Evolutionary conservation across 306 rosid genomes (phyloP).

Genomic region (Citrullus amarus): DNA sequence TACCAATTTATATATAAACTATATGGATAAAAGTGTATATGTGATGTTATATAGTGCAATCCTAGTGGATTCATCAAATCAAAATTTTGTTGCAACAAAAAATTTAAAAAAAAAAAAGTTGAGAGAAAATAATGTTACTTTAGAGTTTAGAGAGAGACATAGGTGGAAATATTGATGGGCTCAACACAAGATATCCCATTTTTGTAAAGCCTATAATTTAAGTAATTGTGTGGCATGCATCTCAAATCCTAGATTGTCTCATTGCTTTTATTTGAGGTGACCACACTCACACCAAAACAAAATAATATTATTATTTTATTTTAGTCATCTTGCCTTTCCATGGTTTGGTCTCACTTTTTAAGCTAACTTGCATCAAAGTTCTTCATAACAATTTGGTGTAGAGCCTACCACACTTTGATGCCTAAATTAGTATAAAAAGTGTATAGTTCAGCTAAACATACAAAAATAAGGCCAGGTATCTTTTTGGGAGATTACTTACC

Average conservation of each 20-base stretch:
- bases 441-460: too few relatives aligned
- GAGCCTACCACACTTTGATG: too few relatives aligned
- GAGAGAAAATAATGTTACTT: neutral
- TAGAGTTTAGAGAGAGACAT: neutral
- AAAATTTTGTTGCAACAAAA: neutral
- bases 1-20: neutral
- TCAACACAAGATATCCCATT: neutral
- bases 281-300: neutral
- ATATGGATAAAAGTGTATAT: neutral
- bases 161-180: neutral
- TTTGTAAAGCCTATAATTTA: neutral
- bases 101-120: neutral
- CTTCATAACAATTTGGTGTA: accelerated
- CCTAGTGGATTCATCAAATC: neutral
- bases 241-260: neutral
- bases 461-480: too few relatives aligned
- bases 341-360: too few relatives aligned
- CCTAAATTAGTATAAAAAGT: too few relatives aligned
- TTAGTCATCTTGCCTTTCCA: too few relatives aligned
- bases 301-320: too few relatives aligned
- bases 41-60: neutral
- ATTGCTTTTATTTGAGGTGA: neutral
- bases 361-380: too few relatives aligned
- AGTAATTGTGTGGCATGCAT: neutral
- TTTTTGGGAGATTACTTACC: too few relatives aligned